These are phyloP conservation scores for Neocucurbitaria cava DNA, from an alignment of 2,329 filamentous ascomycete species.

Conservation along the genomic window DNA sequence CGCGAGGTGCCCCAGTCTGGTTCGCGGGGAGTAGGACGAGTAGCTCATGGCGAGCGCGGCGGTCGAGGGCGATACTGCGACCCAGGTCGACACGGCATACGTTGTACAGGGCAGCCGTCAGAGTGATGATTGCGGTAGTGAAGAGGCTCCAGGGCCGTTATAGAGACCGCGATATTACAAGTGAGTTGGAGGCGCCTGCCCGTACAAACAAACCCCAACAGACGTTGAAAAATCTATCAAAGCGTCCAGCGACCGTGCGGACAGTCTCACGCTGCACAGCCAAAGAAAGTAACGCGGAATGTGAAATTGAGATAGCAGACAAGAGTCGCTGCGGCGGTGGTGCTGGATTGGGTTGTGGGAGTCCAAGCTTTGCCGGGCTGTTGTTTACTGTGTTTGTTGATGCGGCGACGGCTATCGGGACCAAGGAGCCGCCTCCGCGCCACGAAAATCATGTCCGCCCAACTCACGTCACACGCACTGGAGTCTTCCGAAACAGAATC, in stretches of 20 bases:
- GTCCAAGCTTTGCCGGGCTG: slow-evolving; percentile 16
- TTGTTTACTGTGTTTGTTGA: slow-evolving; percentile 39
- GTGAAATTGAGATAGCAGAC: slow-evolving; percentile 27
- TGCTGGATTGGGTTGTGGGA: slow-evolving; percentile 31
- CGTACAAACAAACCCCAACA: slow-evolving; percentile 19
- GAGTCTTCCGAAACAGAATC: slow-evolving; percentile 4
- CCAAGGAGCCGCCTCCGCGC: slow-evolving; percentile 7
- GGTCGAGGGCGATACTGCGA: slow-evolving; percentile 14
- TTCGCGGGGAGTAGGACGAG: slow-evolving; percentile 45
- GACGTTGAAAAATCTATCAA: slow-evolving; percentile 17
- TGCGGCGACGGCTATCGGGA: background rate
- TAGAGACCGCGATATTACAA: slow-evolving; percentile 38
- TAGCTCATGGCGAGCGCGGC: slow-evolving; percentile 46
- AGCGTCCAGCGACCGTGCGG: slow-evolving; percentile 29
- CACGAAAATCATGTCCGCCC: slow-evolving; percentile 23
- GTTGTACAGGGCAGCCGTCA: slow-evolving; percentile 29
- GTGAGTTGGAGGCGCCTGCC: slow-evolving; percentile 36
- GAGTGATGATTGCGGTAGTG: slow-evolving; percentile 19
- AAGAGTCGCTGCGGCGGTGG: slow-evolving; percentile 31
- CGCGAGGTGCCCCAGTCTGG: slow-evolving; percentile 49
- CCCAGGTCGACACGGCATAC: slow-evolving; percentile 32
- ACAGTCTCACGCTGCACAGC: slow-evolving; percentile 28
- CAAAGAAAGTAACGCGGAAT: slow-evolving; percentile 44
- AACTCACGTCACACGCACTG: slow-evolving; percentile 15
- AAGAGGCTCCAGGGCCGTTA: slow-evolving; percentile 35